Conservation (phyloP, 805 yeast genomes). For the Metschnikowia koreensis region DNA sequence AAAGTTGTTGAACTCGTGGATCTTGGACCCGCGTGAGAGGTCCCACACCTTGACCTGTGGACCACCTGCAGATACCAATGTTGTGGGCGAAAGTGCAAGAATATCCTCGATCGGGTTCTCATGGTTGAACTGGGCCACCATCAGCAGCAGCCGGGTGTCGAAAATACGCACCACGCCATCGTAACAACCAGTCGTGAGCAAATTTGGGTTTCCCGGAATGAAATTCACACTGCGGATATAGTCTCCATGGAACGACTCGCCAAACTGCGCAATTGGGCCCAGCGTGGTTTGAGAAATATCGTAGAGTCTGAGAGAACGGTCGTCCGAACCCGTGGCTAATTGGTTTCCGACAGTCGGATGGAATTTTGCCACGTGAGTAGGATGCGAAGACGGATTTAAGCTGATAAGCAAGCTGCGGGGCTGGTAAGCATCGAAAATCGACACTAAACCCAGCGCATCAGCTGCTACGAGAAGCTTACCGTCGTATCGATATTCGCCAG, state of each 20-base stretch:
- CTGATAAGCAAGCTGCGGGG: conserved; percentile 79
- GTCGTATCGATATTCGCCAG: conserved; percentile 88
- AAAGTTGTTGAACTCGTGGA: conserved; percentile 77
- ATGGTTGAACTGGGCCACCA: conserved; percentile 68
- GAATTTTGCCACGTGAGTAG: conserved; percentile 91
- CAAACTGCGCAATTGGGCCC: conserved; percentile 67
- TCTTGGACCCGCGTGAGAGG: conserved; percentile 68
- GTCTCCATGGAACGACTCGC: conserved; percentile 70
- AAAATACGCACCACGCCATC: conserved; percentile 83
- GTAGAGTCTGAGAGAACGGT: conserved; percentile 79
- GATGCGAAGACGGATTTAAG: conserved; percentile 78
- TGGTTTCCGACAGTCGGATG: conserved; percentile 75
- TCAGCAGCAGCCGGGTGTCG: conserved; percentile 65
- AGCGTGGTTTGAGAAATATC: conserved; percentile 73
- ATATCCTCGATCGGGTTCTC: conserved; percentile 81
- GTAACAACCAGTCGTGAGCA: conserved; percentile 90
- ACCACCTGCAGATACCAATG: conserved; percentile 77
- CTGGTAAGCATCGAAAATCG: conserved; percentile 79
- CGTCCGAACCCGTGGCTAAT: conserved; percentile 87
- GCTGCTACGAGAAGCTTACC: conserved; percentile 92
- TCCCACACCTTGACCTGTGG: conserved; percentile 90
- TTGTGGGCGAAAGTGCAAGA: conserved; percentile 69
- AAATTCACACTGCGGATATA: conserved; percentile 82
- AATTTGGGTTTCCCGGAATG: conserved; percentile 70
- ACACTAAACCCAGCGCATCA: conserved; percentile 91